These are phyloP conservation scores for Escovopsis sp. DNA, from an alignment of 2,329 filamentous ascomycete genomes.

Conservation along the genomic window DNA sequence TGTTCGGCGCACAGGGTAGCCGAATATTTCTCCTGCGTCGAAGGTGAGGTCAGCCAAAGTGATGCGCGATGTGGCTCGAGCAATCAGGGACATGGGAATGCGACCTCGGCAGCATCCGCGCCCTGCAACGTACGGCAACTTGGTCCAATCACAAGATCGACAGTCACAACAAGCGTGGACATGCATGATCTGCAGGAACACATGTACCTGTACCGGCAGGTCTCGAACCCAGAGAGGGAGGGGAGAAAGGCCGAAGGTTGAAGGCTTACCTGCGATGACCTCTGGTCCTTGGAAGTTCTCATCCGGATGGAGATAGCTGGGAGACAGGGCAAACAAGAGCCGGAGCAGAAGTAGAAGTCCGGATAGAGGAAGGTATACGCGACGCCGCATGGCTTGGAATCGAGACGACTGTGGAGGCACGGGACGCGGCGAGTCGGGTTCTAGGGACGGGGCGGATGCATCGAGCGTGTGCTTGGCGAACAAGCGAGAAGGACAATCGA, in stretches of 20 bases:
- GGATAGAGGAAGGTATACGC: constrained; percentile 72
- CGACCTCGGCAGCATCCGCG: not conserved
- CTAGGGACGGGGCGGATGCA: constrained; percentile 8
- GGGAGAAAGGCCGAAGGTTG: too few relatives aligned
- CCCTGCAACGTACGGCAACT: not conserved
- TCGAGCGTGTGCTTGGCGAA: constrained; percentile 14
- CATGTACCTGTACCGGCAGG: not conserved
- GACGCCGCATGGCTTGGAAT: constrained; percentile 62
- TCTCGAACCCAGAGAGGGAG: too few relatives aligned
- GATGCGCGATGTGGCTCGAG: not conserved
- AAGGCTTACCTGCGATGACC: constrained; percentile 72
- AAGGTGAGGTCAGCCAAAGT: constrained; percentile 1
- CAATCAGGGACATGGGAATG: not conserved
- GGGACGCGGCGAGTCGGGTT: not conserved
- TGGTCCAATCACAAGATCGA: not conserved
- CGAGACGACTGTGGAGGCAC: too few relatives aligned
- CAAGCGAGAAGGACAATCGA: constrained; percentile 2
- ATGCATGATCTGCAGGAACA: not conserved
- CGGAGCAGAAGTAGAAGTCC: constrained; percentile 72
- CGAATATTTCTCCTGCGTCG: constrained; percentile 68
- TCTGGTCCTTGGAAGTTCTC: constrained; percentile 99
- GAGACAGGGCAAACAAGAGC: constrained; percentile 84
- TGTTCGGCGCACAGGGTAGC: constrained; percentile 75
- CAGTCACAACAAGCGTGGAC: not conserved
- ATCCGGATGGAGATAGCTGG: constrained; percentile 95